Evolutionary conservation across 257 asterid species (phyloP).

Genomic region (Nyctanthes arbortristis): DNA sequence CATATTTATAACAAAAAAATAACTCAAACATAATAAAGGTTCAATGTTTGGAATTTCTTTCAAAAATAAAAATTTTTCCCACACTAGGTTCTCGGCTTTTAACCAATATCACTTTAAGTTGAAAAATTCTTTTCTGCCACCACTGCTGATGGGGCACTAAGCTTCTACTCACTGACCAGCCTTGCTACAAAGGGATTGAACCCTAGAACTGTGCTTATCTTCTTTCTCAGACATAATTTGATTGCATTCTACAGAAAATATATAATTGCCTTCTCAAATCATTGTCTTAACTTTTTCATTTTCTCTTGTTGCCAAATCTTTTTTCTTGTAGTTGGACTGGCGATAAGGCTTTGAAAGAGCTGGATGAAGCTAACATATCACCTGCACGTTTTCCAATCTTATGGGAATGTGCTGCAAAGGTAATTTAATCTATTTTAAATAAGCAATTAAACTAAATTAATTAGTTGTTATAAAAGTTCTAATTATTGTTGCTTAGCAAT

Average conservation of each 20-base stretch:
- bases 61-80: neutral
- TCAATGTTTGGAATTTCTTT: neutral
- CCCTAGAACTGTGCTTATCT: constrained; percentile 8
- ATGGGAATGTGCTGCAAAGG: constrained; percentile 85
- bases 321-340: constrained; percentile 79
- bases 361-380: constrained; percentile 77
- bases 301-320: neutral
- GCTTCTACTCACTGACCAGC: constrained; percentile 11
- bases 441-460: constrained; percentile 7
- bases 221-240: constrained; percentile 6
- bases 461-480: constrained; percentile 14
- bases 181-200: neutral
- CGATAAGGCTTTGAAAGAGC: constrained; percentile 84
- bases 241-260: constrained; percentile 9
- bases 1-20: neutral
- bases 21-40: neutral
- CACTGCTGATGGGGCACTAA: constrained; percentile 11
- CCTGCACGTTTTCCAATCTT: constrained; percentile 68
- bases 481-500: too few relatives aligned
- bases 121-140: too few relatives aligned
- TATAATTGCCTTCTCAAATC: neutral
- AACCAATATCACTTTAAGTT: neutral
- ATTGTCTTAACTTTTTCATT: constrained; percentile 7
- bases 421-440: constrained; percentile 25
- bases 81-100: neutral